phyloP scores from a whole-genome alignment of 202 grass and related monocot species.

The Panicum virgatum region DNA sequence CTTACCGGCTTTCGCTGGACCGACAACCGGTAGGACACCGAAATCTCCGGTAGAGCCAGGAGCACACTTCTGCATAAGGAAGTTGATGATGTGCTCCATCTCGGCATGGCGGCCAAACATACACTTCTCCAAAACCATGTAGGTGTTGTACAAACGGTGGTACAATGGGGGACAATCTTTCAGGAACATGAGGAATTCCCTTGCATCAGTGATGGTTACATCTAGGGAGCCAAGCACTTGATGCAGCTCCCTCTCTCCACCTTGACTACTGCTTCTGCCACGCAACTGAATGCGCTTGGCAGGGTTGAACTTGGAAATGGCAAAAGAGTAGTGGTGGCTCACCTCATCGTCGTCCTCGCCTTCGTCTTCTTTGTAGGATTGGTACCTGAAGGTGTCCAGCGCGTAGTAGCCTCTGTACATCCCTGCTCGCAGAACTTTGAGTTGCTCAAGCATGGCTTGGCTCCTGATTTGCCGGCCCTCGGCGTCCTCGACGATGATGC shows the following conservation, averaged over 20 bases:
- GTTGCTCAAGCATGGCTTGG: slow-evolving; percentile 13
- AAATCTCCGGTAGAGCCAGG: background rate
- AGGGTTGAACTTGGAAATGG: background rate
- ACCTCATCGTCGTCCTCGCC: background rate
- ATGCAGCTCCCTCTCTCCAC: background rate
- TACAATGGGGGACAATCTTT: background rate
- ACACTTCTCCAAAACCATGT: background rate
- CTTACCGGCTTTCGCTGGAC: background rate
- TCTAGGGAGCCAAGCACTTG: background rate
- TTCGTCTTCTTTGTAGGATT: background rate
- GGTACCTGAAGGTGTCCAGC: background rate
- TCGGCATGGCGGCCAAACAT: background rate
- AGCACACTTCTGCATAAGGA: background rate
- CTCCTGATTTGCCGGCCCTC: background rate
- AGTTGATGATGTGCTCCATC: background rate
- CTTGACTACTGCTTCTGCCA: too few species aligned
- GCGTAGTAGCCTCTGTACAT: slow-evolving; percentile 1
- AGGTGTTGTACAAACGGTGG: background rate
- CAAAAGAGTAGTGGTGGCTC: background rate
- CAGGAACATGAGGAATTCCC: background rate
- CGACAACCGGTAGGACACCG: background rate
- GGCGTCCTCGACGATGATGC: slow-evolving; percentile 8
- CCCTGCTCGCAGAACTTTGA: background rate
- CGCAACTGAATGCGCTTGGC: background rate
- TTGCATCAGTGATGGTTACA: background rate